A percentile compares a stretch with the other conserved stretches of the same genome.
Evolutionary conservation across 1,284 basidiomycete species (phyloP).

Genomic region (Moesziomyces globuligerus): DNA sequence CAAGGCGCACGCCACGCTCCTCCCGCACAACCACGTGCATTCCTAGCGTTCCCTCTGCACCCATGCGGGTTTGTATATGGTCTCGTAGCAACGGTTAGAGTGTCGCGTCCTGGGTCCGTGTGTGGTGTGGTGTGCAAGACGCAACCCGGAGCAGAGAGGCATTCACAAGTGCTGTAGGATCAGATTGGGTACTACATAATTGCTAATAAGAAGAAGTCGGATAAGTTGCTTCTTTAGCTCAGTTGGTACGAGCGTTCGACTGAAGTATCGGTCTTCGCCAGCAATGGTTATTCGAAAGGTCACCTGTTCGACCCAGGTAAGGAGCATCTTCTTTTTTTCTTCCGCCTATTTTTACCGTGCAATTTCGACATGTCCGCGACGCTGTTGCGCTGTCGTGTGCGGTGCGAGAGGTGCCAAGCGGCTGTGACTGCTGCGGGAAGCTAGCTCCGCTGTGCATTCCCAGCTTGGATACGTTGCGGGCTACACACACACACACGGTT

Average conservation of each 20-base stretch:
- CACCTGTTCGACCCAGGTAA: constrained; percentile 17
- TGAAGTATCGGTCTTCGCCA: constrained; percentile 33
- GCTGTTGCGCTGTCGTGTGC: too few species aligned
- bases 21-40: neutral
- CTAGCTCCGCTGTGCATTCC: too few species aligned
- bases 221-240: constrained; percentile 42
- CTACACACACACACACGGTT: too few species aligned
- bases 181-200: too few species aligned
- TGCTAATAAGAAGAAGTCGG: neutral
- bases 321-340: constrained; percentile 8
- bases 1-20: constrained; percentile 1
- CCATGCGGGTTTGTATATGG: neutral
- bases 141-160: too few species aligned
- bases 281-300: constrained; percentile 13
- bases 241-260: constrained; percentile 57
- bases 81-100: neutral
- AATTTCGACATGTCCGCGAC: too few species aligned
- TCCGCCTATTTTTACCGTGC: neutral
- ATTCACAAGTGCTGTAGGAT: too few species aligned
- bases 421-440: too few species aligned
- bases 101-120: too few species aligned
- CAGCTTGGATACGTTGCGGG: too few species aligned
- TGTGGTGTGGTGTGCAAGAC: too few species aligned
- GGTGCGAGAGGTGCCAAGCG: too few species aligned
- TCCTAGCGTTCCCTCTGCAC: neutral